phyloP scores from a whole-genome alignment of 2,329 filamentous ascomycete genomes.

The Atkinsonella hypoxylon region DNA sequence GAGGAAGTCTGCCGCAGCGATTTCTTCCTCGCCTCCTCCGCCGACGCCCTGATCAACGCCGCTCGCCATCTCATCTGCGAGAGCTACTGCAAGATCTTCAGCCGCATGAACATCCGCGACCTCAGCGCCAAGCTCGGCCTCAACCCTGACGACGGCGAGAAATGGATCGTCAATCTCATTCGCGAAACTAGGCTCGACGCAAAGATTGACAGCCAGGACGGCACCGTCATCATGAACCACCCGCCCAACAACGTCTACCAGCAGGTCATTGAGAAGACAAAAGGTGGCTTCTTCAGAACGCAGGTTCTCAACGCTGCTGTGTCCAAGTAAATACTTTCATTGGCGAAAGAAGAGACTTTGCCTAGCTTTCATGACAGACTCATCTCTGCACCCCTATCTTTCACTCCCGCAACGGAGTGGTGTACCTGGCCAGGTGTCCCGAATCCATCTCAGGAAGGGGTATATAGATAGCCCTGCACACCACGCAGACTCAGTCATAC shows the following conservation, averaged over 20 bases:
- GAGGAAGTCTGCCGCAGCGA: constrained; percentile 86
- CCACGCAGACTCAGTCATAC: no score
- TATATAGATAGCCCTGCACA: no score
- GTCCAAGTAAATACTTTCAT: constrained; percentile 32
- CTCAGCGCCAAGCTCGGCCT: constrained; percentile 84
- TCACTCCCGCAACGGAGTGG: no score
- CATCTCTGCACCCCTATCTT: no score
- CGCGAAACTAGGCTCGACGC: constrained; percentile 93
- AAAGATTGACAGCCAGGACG: constrained; percentile 98
- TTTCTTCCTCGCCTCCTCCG: constrained; percentile 83
- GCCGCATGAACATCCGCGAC: constrained; percentile 96
- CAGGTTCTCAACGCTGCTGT: constrained; percentile 74
- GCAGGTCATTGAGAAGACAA: constrained; percentile 97
- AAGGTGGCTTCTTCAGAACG: constrained; percentile 97
- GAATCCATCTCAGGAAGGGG: no score
- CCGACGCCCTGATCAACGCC: constrained; percentile 84
- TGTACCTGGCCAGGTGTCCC: no score
- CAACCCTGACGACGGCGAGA: constrained; percentile 91
- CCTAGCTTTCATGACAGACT: no score
- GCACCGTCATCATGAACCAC: constrained; percentile 98
- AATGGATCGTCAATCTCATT: constrained; percentile 99
- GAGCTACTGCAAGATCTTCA: constrained; percentile 99
- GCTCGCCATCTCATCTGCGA: constrained; percentile 96
- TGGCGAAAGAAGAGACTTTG: no score
- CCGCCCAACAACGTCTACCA: constrained; percentile 97